A percentile compares a stretch with the other conserved stretches of the same genome.
These are phyloP conservation scores for Clonostachys chloroleuca DNA, from an alignment of 2,329 filamentous ascomycete species.

Conservation along the genomic window DNA sequence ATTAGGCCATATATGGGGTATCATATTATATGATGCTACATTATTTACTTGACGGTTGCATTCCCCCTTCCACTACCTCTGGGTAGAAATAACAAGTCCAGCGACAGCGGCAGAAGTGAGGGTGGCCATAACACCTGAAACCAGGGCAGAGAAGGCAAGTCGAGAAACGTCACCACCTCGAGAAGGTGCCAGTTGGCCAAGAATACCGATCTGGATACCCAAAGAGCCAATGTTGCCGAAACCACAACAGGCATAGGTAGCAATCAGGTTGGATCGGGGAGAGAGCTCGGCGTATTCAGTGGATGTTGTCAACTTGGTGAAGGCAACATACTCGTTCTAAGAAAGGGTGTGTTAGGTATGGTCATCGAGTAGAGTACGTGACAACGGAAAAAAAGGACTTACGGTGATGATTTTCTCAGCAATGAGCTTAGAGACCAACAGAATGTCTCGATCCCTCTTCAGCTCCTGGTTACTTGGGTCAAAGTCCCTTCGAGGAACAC, in stretches of 20 bases:
- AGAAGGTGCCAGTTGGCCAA: constrained; percentile 73
- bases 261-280: constrained; percentile 72
- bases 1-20: too few relatives aligned
- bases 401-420: constrained; percentile 77
- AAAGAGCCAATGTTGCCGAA: constrained; percentile 86
- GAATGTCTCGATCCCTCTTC: constrained; percentile 48
- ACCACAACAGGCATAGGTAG: constrained; percentile 78
- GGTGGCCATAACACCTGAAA: constrained; percentile 75
- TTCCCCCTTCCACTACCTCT: constrained; percentile 7
- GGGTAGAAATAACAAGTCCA: constrained; percentile 64
- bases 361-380: background rate
- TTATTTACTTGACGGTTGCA: too few relatives aligned
- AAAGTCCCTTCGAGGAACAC: constrained; percentile 53
- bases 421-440: constrained; percentile 73
- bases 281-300: constrained; percentile 53
- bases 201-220: constrained; percentile 85
- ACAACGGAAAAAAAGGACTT: constrained; percentile 20
- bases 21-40: too few relatives aligned
- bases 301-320: constrained; percentile 52
- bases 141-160: constrained; percentile 71
- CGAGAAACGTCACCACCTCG: constrained; percentile 71
- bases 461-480: constrained; percentile 13
- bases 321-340: constrained; percentile 76
- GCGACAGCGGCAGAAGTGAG: constrained; percentile 75
- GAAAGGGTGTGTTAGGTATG: background rate